Evolutionary conservation across 805 yeast genomes (phyloP).

Genomic region (Saturnispora sekii): DNA sequence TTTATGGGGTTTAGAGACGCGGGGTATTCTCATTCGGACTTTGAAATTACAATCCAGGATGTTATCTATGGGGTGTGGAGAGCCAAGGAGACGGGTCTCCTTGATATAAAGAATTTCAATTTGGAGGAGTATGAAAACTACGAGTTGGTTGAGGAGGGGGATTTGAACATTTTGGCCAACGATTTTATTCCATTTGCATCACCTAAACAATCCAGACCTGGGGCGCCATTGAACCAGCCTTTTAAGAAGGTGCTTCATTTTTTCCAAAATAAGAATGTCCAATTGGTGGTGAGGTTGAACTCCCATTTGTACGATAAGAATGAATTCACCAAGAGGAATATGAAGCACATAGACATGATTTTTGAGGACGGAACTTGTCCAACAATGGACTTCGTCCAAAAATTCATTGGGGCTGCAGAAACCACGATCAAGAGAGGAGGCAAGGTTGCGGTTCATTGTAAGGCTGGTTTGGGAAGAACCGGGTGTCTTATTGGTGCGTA

Average conservation of each 20-base stretch:
- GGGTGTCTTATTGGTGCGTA: conserved; percentile 98
- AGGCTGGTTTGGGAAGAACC: conserved; percentile 96
- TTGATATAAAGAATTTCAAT: conserved; percentile 79
- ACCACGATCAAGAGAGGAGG: conserved; percentile 79
- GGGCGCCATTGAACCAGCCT: conserved; percentile 54
- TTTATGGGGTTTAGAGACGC: conserved; percentile 95
- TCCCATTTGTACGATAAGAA: conserved; percentile 80
- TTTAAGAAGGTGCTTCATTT: conserved; percentile 74
- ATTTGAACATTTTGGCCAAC: conserved; percentile 82
- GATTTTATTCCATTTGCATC: conserved; percentile 97
- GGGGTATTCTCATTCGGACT: conserved; percentile 93
- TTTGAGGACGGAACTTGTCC: conserved; percentile 99
- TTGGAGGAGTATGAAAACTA: conserved; percentile 90
- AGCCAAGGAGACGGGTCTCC: conserved; percentile 84
- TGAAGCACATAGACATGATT: conserved; percentile 88
- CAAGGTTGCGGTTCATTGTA: conserved; percentile 97
- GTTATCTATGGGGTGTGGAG: conserved; percentile 96
- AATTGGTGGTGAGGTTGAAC: conserved; percentile 83
- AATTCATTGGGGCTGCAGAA: conserved; percentile 92
- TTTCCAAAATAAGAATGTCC: conserved; percentile 65
- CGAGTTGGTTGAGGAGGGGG: conserved; percentile 96
- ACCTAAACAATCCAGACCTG: conserved; percentile 61
- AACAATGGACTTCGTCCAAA: conserved; percentile 82
- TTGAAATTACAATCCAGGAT: conserved; percentile 88
- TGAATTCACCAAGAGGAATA: conserved; percentile 75